Evolutionary conservation across 1,284 basidiomycete genomes (phyloP), one percentile per base, ranked within the genome.

Genomic region (Ustilago cynodontis): DNA sequence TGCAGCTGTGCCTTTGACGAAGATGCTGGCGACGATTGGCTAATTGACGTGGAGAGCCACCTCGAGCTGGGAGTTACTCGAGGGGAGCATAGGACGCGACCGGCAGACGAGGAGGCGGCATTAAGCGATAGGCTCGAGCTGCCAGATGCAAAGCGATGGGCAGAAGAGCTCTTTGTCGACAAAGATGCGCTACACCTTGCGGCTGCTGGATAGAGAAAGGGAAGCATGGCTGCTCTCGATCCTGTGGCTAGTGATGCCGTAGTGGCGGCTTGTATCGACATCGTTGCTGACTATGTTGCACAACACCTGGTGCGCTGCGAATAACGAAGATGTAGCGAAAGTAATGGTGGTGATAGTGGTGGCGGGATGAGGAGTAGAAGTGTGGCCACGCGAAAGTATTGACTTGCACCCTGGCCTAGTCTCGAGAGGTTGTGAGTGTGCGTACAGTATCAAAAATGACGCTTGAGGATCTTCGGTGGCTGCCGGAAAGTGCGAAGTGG

Each of bases 181-280:
- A 57, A 33, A 1, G 47, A 54, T 6, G 31, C 51, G 64, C 64
- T 64, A 39, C 66, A 53, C 59, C 53, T 55, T 18, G 58, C 56
- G 6, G 55, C 65, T 9, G 60, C 51, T 1, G 73, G 73, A 31
- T 71, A 76, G 16, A 76, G 55, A 43, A 76, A 71, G 3, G 73
- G 64, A 7, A 76, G 54, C 60, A 65, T 31, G n/a, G 67, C 55
- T 26, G 61, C 58, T 39, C 58, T 57, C 20, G 64, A 61, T n/a
- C 59, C 63, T 31, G 49, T 28, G 26, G 53, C 41, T 9, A 71
- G 18, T 7, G 58, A 43, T 2, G 57, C 13, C 18, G 61, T 50
- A 18, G 72, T 45, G 4, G 45, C 58, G 20, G 58, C 18, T 31
- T 53, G 54, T 55, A 68, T 41, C 59, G 69, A 62, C 65, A 62